These are phyloP conservation scores for Anacardium occidentale DNA, from an alignment of 345 rosid genomes.

Conservation along the genomic window DNA sequence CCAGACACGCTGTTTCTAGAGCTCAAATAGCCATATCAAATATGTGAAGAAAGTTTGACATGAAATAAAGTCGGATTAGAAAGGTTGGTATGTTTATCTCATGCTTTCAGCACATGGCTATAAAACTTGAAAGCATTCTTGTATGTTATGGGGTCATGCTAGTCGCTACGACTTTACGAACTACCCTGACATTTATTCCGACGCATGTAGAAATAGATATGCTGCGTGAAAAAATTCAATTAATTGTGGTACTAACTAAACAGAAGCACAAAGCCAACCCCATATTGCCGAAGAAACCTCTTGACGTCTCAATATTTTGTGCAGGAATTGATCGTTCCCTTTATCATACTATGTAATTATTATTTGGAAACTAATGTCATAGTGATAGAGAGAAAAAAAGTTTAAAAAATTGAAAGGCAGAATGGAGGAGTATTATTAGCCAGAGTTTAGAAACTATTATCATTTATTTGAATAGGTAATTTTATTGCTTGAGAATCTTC, in stretches of 20 bases:
- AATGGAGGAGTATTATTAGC: too few relatives aligned
- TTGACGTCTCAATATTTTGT: too few relatives aligned
- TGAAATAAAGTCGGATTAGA: neutral
- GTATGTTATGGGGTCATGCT: neutral
- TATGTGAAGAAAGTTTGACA: neutral
- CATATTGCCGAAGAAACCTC: too few relatives aligned
- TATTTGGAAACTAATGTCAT: too few relatives aligned
- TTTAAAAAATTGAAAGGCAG: too few relatives aligned
- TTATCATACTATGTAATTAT: too few relatives aligned
- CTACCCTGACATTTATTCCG: neutral
- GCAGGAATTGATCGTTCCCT: too few relatives aligned
- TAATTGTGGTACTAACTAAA: neutral
- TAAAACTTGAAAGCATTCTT: neutral
- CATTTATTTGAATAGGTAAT: too few relatives aligned
- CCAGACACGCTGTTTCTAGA: constrained; percentile 84
- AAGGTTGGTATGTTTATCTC: neutral
- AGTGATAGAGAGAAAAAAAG: too few relatives aligned
- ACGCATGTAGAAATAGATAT: neutral
- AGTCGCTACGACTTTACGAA: neutral
- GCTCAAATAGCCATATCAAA: constrained; percentile 37
- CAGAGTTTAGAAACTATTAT: too few relatives aligned
- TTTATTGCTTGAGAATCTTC: too few relatives aligned
- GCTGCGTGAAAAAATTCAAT: neutral
- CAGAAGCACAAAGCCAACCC: neutral
- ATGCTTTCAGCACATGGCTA: neutral